Evolutionary conservation across 2,329 filamentous ascomycete genomes (phyloP).

Genomic region (Ceratocystis harringtonii): DNA sequence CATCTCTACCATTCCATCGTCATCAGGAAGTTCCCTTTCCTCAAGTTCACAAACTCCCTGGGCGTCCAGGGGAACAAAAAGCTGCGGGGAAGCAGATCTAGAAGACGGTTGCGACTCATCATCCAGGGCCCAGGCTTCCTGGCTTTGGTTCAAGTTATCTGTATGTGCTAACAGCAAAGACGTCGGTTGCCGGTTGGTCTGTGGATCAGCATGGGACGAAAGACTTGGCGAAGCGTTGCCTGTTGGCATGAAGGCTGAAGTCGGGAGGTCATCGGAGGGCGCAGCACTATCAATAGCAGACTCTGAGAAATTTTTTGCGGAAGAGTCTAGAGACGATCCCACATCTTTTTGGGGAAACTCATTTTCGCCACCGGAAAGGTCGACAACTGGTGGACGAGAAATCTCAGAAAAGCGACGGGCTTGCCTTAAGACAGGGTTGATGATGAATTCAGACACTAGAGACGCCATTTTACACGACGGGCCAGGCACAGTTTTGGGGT

Average conservation of each 20-base stretch:
- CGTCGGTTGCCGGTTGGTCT: neutral
- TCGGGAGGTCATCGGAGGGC: neutral
- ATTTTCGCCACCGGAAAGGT: conserved; percentile 26
- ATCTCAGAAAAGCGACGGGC: conserved; percentile 47
- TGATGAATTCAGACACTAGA: conserved; percentile 48
- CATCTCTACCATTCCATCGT: conserved; percentile 61
- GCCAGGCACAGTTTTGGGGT: neutral
- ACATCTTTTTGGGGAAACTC: conserved; percentile 22
- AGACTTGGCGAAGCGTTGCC: neutral
- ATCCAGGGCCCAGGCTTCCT: neutral
- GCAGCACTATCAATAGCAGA: neutral
- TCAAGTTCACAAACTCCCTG: neutral
- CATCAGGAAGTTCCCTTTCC: conserved; percentile 38
- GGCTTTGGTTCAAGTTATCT: neutral
- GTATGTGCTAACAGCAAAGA: neutral
- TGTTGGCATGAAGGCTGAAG: neutral
- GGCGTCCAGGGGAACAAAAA: neutral
- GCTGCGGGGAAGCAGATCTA: neutral
- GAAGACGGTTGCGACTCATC: neutral
- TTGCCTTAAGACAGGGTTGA: conserved; percentile 51
- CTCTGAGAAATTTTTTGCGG: neutral
- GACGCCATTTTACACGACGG: conserved; percentile 36
- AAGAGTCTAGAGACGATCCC: neutral
- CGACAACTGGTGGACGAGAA: conserved; percentile 25
- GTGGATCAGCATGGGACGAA: neutral